phyloP scores from a whole-genome alignment of 1,284 basidiomycete species.

The Trichosporon coremiiforme region DNA sequence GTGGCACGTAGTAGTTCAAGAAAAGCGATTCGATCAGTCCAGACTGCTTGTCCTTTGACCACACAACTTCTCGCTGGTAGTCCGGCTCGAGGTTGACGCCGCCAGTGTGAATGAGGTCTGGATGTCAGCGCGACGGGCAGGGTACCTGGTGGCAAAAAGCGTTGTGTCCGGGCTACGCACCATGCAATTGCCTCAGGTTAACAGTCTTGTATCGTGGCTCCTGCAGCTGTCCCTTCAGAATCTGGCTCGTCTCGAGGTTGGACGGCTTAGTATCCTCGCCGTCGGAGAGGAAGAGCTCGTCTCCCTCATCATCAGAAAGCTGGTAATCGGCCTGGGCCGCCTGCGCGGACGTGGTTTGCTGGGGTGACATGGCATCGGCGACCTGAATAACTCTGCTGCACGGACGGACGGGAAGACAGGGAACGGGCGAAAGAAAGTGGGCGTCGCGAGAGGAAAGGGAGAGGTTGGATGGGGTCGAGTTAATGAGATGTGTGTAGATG shows the following conservation, averaged over 20 bases:
- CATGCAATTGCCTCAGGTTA: conserved; percentile 38
- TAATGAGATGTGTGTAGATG: not conserved
- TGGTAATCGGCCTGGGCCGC: conserved; percentile 6
- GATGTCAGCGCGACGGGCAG: not conserved
- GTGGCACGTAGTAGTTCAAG: conserved; percentile 53
- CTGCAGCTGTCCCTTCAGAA: conserved; percentile 35
- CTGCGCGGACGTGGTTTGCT: not conserved
- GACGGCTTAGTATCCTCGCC: conserved; percentile 36
- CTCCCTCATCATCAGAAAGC: conserved; percentile 38
- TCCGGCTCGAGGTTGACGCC: conserved; percentile 44
- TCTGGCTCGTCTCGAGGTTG: conserved; percentile 6
- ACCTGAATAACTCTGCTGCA: not conserved
- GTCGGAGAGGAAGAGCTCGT: conserved; percentile 38
- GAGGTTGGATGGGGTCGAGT: not conserved
- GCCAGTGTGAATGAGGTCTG: conserved; percentile 46
- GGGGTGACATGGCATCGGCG: not conserved
- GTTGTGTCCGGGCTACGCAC: conserved; percentile 38
- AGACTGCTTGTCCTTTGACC: conserved; percentile 42
- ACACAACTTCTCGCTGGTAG: conserved; percentile 55
- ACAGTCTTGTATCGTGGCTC: conserved; percentile 38
- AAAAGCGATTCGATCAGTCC: conserved; percentile 45
- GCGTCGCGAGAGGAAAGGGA: not conserved
- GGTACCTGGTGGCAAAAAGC: too few species aligned
- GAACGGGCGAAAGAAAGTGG: not conserved
- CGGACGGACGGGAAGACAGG: not conserved